Evolutionary conservation across 164 flowering plant genomes (phyloP).

Genomic region (Stephania cephalantha): DNA sequence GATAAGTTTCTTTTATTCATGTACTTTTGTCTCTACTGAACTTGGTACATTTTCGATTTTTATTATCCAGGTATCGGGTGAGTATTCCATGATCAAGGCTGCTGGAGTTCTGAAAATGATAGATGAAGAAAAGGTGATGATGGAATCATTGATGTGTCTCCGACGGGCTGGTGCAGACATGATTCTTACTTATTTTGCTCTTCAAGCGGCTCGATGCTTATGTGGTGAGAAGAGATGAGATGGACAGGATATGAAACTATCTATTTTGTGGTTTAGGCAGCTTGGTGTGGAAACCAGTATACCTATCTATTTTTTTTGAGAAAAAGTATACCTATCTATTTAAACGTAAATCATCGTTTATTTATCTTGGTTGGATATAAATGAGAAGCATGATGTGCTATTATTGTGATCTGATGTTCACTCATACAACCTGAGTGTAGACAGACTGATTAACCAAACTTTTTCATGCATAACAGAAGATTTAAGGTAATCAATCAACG

Average conservation of each 20-base stretch:
- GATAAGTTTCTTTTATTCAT: background rate
- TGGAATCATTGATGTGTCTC: slow-evolving; percentile 92
- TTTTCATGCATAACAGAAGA: slow-evolving; percentile 2
- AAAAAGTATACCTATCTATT: no score
- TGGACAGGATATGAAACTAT: background rate
- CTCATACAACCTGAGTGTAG: slow-evolving; percentile 16
- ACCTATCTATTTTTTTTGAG: background rate
- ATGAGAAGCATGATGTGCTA: slow-evolving; percentile 18
- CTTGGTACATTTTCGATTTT: slow-evolving; percentile 7
- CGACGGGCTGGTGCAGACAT: slow-evolving; percentile 92
- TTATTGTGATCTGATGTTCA: slow-evolving; percentile 15
- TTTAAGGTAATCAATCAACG: slow-evolving; percentile 3
- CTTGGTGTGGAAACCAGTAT: slow-evolving; percentile 1
- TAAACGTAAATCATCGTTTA: background rate
- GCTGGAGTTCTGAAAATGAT: slow-evolving; percentile 85
- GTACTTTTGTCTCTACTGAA: background rate
- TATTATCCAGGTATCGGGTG: slow-evolving; percentile 74
- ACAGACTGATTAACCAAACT: slow-evolving; percentile 10
- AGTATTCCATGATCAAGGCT: slow-evolving; percentile 96
- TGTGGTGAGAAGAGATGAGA: slow-evolving; percentile 72
- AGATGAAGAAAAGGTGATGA: slow-evolving; percentile 88
- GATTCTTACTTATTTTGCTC: slow-evolving; percentile 86
- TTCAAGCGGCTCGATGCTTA: slow-evolving; percentile 76
- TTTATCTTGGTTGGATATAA: slow-evolving; percentile 3
- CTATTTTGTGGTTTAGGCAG: background rate